A percentile compares a stretch with the other conserved stretches of the same genome.
Conservation (phyloP, 306 rosid species). For the Trifolium subterraneum region DNA sequence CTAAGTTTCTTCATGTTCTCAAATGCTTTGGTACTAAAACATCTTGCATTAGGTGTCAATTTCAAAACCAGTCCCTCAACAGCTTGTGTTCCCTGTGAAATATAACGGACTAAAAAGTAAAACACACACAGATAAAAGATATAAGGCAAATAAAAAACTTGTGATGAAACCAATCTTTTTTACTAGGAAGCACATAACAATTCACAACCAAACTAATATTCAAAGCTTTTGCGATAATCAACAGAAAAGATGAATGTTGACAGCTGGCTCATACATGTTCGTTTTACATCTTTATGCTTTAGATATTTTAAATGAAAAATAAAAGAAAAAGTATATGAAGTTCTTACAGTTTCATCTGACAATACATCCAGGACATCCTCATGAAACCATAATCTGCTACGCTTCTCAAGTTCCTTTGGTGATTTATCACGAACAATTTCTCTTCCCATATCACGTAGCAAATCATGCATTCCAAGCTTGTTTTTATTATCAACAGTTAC, state of each 20-base stretch:
- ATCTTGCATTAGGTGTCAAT: not conserved
- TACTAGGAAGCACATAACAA: not conserved
- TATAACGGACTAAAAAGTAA: not conserved
- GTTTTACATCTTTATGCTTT: not conserved
- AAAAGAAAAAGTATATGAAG: not conserved
- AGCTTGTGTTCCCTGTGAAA: constrained; percentile 36
- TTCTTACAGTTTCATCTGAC: not conserved
- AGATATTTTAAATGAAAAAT: not conserved
- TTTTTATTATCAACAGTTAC: constrained; percentile 5
- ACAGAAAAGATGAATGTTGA: not conserved
- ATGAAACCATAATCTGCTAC: constrained; percentile 15
- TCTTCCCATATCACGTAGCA: constrained; percentile 1
- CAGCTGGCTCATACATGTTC: too few species aligned
- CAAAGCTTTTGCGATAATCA: not conserved
- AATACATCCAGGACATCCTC: constrained; percentile 3
- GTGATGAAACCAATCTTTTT: not conserved
- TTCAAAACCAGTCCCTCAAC: constrained; percentile 43
- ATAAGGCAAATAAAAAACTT: not conserved
- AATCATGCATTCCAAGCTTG: constrained; percentile 19
- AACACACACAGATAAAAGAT: not conserved
- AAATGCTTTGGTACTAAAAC: constrained; percentile 30
- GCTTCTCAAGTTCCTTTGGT: not conserved
- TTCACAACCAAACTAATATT: not conserved
- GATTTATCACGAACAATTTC: not conserved
- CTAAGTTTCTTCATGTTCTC: constrained; percentile 43